These are phyloP conservation scores for Psilocybe cyanescens DNA, from an alignment of 768 basidiomycete species.

Conservation along the genomic window DNA sequence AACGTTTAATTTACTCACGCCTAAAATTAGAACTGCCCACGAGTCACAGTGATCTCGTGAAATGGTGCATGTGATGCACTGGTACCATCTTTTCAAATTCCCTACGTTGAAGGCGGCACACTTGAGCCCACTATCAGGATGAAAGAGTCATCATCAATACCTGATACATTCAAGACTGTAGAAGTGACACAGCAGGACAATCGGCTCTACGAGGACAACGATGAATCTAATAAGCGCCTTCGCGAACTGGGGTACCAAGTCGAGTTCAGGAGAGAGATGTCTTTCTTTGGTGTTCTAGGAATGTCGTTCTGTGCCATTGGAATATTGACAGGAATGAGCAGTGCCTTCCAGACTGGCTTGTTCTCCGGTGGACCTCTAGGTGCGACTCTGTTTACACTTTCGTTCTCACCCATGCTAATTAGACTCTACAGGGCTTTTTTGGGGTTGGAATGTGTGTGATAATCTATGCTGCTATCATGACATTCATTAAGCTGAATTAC, in stretches of 20 bases:
- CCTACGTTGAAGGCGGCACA: no score
- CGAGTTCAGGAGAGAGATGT: conserved; percentile 64
- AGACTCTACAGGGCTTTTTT: conserved; percentile 43
- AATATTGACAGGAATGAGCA: conserved; percentile 63
- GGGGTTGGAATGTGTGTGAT: conserved; percentile 61
- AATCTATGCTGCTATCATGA: neutral
- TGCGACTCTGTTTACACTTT: conserved; percentile 2
- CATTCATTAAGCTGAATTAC: neutral
- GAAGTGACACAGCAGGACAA: neutral
- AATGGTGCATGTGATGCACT: no score
- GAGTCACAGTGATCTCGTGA: no score
- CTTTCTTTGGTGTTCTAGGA: conserved; percentile 59
- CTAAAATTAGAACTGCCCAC: no score
- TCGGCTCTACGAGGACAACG: neutral
- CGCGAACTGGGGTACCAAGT: conserved; percentile 55
- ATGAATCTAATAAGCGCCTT: conserved; percentile 37
- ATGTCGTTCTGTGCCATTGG: conserved; percentile 66
- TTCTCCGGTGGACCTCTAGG: conserved; percentile 63
- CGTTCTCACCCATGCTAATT: neutral
- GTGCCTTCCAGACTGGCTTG: conserved; percentile 60
- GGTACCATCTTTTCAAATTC: no score
- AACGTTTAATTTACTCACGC: no score
- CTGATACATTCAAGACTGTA: no score
- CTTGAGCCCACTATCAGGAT: neutral
- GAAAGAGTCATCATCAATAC: neutral